A percentile compares a stretch with the other conserved stretches of the same genome.
phyloP scores from a whole-genome alignment of 352 stramenopile species.

The Pythium aquatile region DNA sequence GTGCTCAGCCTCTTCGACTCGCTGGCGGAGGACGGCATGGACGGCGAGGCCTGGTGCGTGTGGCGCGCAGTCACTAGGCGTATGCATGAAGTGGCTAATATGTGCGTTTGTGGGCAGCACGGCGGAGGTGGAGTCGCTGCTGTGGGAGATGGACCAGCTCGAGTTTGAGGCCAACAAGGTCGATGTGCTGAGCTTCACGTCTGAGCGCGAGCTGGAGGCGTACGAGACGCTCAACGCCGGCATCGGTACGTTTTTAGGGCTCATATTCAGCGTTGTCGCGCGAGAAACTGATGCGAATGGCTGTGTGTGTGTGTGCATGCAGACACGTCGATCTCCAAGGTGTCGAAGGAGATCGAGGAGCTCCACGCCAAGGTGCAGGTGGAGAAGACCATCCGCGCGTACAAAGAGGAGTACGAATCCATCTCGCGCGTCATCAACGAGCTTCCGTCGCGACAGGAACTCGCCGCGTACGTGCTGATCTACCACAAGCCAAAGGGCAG shows the following conservation, averaged over 20 bases:
- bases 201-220: constrained; percentile 74
- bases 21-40: constrained; percentile 60
- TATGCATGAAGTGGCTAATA: too few relatives aligned
- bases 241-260: constrained; percentile 42
- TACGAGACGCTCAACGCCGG: constrained; percentile 78
- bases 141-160: constrained; percentile 86
- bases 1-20: constrained; percentile 65
- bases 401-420: constrained; percentile 90
- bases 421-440: constrained; percentile 83
- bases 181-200: constrained; percentile 79
- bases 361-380: constrained; percentile 75
- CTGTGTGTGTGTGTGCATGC: neutral
- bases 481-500: neutral
- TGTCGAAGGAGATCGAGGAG: constrained; percentile 68
- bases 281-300: neutral
- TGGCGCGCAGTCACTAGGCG: neutral
- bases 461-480: constrained; percentile 40
- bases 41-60: constrained; percentile 46
- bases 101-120: constrained; percentile 31
- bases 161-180: constrained; percentile 85
- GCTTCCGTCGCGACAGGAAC: constrained; percentile 61
- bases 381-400: constrained; percentile 72
- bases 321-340: constrained; percentile 67
- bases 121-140: constrained; percentile 67
- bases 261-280: neutral